A percentile compares a stretch with the other conserved stretches of the same genome.
phyloP scores from a whole-genome alignment of 2,329 filamentous ascomycete species.

The Sarocladium kiliense region DNA sequence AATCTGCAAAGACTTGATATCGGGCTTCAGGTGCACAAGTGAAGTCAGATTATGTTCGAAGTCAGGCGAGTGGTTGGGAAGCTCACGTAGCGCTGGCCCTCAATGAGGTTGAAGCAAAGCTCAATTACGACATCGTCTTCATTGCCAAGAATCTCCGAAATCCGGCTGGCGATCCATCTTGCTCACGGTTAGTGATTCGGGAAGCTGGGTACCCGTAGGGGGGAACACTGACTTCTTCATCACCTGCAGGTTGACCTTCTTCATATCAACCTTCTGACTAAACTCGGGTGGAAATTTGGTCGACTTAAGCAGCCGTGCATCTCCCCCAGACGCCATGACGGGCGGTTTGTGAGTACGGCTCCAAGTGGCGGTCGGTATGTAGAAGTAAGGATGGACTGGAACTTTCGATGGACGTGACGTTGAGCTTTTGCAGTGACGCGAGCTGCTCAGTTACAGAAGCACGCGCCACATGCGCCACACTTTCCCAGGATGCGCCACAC shows the following conservation, averaged over 20 bases:
- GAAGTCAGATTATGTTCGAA: no score
- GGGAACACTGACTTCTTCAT: constrained; percentile 78
- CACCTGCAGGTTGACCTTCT: constrained; percentile 93
- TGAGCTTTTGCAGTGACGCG: constrained; percentile 9
- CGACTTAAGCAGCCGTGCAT: constrained; percentile 81
- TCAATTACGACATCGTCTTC: constrained; percentile 97
- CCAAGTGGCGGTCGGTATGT: background rate
- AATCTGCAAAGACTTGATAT: constrained; percentile 93
- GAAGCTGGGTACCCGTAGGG: background rate
- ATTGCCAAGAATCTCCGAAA: constrained; percentile 80
- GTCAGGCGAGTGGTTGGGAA: no score
- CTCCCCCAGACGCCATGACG: constrained; percentile 75
- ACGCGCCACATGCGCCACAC: constrained; percentile 1
- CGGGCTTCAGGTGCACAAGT: no score
- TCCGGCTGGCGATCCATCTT: constrained; percentile 90
- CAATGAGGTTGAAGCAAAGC: constrained; percentile 65
- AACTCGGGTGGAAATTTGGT: constrained; percentile 95
- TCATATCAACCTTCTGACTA: constrained; percentile 92
- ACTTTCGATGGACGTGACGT: constrained; percentile 10
- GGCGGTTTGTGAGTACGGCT: constrained; percentile 11
- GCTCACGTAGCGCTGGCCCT: constrained; percentile 72
- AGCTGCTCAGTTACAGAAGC: background rate
- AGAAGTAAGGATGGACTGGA: background rate
- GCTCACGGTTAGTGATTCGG: background rate
- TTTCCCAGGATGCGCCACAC: constrained; percentile 21